Base-by-base conservation (phyloP, 139 green algal species). In the Desmodesmus armatus region DNA sequence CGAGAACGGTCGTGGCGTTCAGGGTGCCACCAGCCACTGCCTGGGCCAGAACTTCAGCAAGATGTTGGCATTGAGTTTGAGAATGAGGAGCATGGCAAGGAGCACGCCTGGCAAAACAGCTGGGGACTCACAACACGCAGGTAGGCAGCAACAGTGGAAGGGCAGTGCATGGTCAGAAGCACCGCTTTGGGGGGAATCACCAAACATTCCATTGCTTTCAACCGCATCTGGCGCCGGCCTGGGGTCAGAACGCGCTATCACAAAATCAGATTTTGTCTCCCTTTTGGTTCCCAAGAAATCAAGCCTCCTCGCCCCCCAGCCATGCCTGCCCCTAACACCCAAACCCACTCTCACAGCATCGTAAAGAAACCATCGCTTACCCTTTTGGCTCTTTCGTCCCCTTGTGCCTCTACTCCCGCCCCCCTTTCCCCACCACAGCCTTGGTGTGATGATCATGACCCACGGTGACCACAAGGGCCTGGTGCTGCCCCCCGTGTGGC, bases 401-500 rank as follows among this genome's bases (percentile, higher is more conserved):
- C 51, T 17, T 62, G 51, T 62, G 51, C 51, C 51, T 13, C 51
- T 17, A 17, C 51, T 17, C 15, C 51, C 51, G 51, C 51, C 51
- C 15, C 51, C 15, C 51, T n/a, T n/a, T n/a, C n/a, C n/a, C n/a
- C n/a, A n/a, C n/a, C 39, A 37, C 49, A 96, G 93, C 72, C 96
- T 99, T 65, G 97, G 97, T 9, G 97, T 99, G 5, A 98, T 98
- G 94, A 93, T 99, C 90, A 99, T 99, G 97, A 97, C 97, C 35
- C 97, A 99, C 89, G 92, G 90, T 23, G 97, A 99, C 86, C 92
- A 99, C 94, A 98, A 97, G 92, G 97, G 97, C 1, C 84, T 99
- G 41, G 96, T 99, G 72, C 88, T 99, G 85, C 97, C 97, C 27
- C 97, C 97, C 2, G 93, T 98, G 37, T 94, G 95, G 11, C 93